Conservation (phyloP, 202 grass and related monocot species). For the Musa balbisiana region DNA sequence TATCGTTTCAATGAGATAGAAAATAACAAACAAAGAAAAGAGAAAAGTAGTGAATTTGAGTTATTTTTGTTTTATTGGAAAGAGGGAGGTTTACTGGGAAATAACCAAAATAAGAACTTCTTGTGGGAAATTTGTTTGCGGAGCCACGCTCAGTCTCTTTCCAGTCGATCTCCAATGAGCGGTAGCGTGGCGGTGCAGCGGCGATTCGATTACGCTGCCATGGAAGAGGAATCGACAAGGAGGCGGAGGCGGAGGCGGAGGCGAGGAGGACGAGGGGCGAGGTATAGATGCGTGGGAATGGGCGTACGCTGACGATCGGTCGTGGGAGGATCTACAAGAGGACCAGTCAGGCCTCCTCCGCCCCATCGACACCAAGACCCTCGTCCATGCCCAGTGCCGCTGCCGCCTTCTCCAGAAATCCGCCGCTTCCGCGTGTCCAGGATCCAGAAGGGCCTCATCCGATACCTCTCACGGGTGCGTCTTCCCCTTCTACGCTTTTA, state of each 20-base stretch:
- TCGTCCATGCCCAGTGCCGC: slow-evolving; percentile 78
- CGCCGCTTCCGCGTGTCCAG: slow-evolving; percentile 25
- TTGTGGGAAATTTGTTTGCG: too few species aligned
- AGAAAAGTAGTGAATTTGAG: too few species aligned
- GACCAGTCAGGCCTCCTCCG: slow-evolving; percentile 85
- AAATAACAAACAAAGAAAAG: too few species aligned
- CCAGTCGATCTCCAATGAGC: not conserved
- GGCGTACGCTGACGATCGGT: slow-evolving; percentile 93
- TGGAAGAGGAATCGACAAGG: slow-evolving; percentile 15
- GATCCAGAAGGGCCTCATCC: slow-evolving; percentile 96
- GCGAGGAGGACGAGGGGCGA: slow-evolving; percentile 39
- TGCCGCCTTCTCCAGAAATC: slow-evolving; percentile 71
- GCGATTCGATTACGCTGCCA: slow-evolving; percentile 1
- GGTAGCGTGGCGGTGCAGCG: slow-evolving; percentile 1
- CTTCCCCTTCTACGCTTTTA: not conserved
- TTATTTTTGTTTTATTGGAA: too few species aligned
- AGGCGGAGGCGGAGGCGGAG: slow-evolving; percentile 25
- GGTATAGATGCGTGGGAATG: slow-evolving; percentile 78
- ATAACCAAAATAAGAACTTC: too few species aligned
- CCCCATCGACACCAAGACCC: slow-evolving; percentile 72
- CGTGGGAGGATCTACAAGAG: slow-evolving; percentile 95
- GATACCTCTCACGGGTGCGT: slow-evolving; percentile 84
- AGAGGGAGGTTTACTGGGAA: too few species aligned
- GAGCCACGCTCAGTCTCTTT: too few species aligned
- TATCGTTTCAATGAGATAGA: too few species aligned